Evolutionary conservation across 2,329 filamentous ascomycete species (phyloP), one percentile per base, ranked within the genome.

Genomic region (Beauveria sp.): DNA sequence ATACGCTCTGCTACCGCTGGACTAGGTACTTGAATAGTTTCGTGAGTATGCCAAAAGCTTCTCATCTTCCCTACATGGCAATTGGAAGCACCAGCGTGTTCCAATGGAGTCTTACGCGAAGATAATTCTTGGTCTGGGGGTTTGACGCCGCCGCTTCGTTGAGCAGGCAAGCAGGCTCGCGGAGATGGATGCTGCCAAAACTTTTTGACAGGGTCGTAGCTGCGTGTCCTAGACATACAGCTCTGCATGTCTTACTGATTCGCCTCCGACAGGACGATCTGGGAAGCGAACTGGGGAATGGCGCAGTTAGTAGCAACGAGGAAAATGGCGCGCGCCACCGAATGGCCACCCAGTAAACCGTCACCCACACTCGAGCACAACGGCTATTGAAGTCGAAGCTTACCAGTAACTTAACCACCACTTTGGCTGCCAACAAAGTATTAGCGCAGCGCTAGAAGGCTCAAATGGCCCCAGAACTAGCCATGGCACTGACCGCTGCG

Each of bases 261-360:
- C 54, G 62, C 63, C 69, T 72, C 72, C 70, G 69, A 75, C 66
- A 74, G 73, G 72, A 51, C 70, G 63, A 72, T 72, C 67, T 69
- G 61, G 48, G 37, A 37, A 48, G 30, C 44, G 34, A 52, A 59
- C 22, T 52, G 56, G 47, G 47, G 56, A 16, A 50, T 34, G 44
- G 37, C 24, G 37, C 47, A 52, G 47, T 52, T 50, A n/a, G 44
- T 10, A 47, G 28, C 20, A n/a, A 24, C 28, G 6, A 47, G 46
- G 46, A 44, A 48, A 59, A 52, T 59, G 37, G 56, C 37, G 56
- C 24, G 44, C 56, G 47, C 56, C 56, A 59, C 46, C 12, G 43
- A 24, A 34, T 55, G 12, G 24, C 26, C 41, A 26, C 24, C 41
- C 26, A n/a, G 37, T 12, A 28, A 37, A 37, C 40, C 52, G 34